Conservation (phyloP, 2,329 filamentous ascomycete species). For the Lachnellula occidentalis region DNA sequence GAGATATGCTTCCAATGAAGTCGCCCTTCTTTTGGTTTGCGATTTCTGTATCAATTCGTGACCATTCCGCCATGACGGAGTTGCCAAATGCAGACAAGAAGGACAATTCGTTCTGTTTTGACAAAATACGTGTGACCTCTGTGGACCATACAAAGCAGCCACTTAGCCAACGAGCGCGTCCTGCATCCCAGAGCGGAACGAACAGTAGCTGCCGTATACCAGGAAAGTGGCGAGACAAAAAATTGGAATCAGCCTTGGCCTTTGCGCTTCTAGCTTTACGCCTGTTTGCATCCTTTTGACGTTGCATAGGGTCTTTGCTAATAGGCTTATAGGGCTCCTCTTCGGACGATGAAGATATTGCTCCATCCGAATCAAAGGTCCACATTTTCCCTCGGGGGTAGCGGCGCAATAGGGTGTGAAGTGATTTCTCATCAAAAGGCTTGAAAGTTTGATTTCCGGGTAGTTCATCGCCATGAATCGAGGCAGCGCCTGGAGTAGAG, state of each 20-base stretch:
- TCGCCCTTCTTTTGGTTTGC: slow-evolving; percentile 50
- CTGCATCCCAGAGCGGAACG: slow-evolving; percentile 44
- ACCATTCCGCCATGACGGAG: slow-evolving; percentile 50
- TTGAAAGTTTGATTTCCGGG: slow-evolving; percentile 24
- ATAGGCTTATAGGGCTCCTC: slow-evolving; percentile 29
- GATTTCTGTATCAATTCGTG: slow-evolving; percentile 46
- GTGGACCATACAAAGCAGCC: slow-evolving; percentile 43
- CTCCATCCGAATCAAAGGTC: slow-evolving; percentile 40
- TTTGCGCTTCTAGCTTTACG: slow-evolving; percentile 14
- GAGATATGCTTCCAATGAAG: slow-evolving; percentile 54
- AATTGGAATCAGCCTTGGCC: slow-evolving; percentile 26
- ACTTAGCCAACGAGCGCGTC: slow-evolving; percentile 43
- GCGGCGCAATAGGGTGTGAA: slow-evolving; percentile 34
- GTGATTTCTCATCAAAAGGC: slow-evolving; percentile 26
- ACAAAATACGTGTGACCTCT: slow-evolving; percentile 31
- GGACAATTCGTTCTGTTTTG: slow-evolving; percentile 34
- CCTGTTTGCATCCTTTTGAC: slow-evolving; percentile 6
- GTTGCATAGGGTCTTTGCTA: slow-evolving; percentile 1
- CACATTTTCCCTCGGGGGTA: slow-evolving; percentile 43
- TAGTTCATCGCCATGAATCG: slow-evolving; percentile 26
- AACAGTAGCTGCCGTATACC: slow-evolving; percentile 43
- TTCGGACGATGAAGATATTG: slow-evolving; percentile 39
- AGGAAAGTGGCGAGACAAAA: slow-evolving; percentile 37
- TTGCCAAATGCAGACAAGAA: slow-evolving; percentile 40
- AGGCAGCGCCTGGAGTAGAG: slow-evolving; percentile 27